Percentiles rank a stretch among this genome's conserved stretches.
phyloP scores from a whole-genome alignment of 139 green algal species.

The Chlamydomonas sp. region DNA sequence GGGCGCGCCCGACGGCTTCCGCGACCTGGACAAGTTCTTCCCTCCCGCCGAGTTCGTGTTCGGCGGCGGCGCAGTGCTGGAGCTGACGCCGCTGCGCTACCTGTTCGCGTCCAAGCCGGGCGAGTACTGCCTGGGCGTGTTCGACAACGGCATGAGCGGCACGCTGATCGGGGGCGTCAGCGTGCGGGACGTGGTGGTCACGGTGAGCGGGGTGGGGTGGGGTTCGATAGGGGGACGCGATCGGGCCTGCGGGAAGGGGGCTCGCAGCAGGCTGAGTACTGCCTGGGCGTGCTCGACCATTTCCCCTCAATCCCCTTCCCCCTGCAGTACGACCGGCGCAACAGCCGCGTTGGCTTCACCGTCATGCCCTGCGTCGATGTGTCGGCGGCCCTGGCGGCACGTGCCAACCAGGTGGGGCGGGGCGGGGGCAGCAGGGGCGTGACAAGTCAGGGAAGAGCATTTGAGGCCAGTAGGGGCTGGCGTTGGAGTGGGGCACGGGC shows the following conservation, averaged over 20 bases:
- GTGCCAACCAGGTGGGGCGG: neutral
- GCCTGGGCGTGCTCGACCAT: slow-evolving; percentile 95
- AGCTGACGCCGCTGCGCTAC: slow-evolving; percentile 85
- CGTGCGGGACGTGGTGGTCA: slow-evolving; percentile 83
- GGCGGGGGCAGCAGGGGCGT: too few relatives aligned
- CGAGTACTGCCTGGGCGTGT: slow-evolving; percentile 92
- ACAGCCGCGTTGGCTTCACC: slow-evolving; percentile 68
- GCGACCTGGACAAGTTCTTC: slow-evolving; percentile 70
- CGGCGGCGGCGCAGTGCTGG: slow-evolving; percentile 51
- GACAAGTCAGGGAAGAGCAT: too few relatives aligned
- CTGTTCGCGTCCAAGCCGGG: slow-evolving; percentile 78
- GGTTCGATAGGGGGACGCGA: neutral
- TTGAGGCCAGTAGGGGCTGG: too few relatives aligned
- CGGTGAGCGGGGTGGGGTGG: slow-evolving; percentile 40
- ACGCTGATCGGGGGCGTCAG: slow-evolving; percentile 90
- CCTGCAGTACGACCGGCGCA: slow-evolving; percentile 69
- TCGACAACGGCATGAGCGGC: slow-evolving; percentile 85
- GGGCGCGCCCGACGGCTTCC: slow-evolving; percentile 50
- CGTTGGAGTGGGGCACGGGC: too few relatives aligned
- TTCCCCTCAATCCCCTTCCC: neutral
- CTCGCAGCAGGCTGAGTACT: slow-evolving; percentile 76
- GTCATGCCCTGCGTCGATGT: slow-evolving; percentile 17
- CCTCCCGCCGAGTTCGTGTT: slow-evolving; percentile 76
- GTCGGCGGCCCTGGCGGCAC: neutral
- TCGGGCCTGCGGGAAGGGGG: neutral